Percentiles rank a stretch among this genome's conserved stretches.
These are phyloP conservation scores for Bruguiera sexangula DNA, from an alignment of 345 rosid genomes.

Conservation along the genomic window DNA sequence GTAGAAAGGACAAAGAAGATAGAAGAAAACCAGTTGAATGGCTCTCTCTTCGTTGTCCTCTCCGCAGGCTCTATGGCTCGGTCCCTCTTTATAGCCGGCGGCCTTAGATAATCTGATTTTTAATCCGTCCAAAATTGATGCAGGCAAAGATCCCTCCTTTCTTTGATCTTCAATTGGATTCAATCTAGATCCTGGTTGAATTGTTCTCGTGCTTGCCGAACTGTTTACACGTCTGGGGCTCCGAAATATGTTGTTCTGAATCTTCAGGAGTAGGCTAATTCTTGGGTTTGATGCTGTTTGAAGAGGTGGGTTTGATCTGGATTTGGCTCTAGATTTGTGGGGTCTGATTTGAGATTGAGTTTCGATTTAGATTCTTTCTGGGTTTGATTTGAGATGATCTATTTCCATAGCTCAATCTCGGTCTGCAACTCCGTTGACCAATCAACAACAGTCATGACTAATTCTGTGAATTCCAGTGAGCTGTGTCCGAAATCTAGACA, in stretches of 20 bases:
- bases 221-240: constrained; percentile 2
- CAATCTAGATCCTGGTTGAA: constrained; percentile 3
- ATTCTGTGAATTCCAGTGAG: constrained; percentile 48
- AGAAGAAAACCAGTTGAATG: constrained; percentile 1
- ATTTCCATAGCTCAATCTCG: constrained; percentile 75
- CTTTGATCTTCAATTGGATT: neutral
- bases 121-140: neutral
- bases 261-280: constrained; percentile 16
- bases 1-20: neutral
- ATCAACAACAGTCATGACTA: constrained; percentile 49
- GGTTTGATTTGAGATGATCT: constrained; percentile 67
- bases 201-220: neutral
- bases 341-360: constrained; percentile 20
- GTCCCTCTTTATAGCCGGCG: constrained; percentile 7
- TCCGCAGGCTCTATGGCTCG: constrained; percentile 8
- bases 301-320: constrained; percentile 33
- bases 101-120: neutral
- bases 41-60: constrained; percentile 10
- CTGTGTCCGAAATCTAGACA: constrained; percentile 39
- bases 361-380: constrained; percentile 10
- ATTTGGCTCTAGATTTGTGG: constrained; percentile 24
- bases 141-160: neutral
- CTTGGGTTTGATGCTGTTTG: constrained; percentile 1
- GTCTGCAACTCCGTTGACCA: constrained; percentile 76
- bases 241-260: constrained; percentile 7